A percentile compares a stretch with the other conserved stretches of the same genome.
These are phyloP conservation scores for Fusarium brevicatenulatum DNA, from an alignment of 2,329 filamentous ascomycete genomes.

Conservation along the genomic window DNA sequence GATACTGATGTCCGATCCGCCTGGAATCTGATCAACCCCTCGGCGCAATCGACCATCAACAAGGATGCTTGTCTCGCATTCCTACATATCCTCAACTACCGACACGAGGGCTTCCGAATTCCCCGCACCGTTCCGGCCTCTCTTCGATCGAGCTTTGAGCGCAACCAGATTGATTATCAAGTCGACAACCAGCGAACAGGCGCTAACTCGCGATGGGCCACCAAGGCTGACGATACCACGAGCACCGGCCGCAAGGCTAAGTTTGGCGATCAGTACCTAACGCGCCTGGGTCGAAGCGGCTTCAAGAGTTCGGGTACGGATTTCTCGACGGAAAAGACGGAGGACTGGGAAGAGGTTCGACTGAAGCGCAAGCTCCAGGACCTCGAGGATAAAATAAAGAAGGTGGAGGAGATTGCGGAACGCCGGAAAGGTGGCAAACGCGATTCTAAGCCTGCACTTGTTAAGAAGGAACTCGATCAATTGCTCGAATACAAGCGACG, in stretches of 20 bases:
- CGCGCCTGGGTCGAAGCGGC: slow-evolving; percentile 83
- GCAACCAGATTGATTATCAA: slow-evolving; percentile 96
- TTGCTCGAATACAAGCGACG: slow-evolving; percentile 93
- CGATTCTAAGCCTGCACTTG: slow-evolving; percentile 85
- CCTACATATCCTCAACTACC: slow-evolving; percentile 94
- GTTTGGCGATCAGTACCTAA: slow-evolving; percentile 97
- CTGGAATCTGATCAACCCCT: slow-evolving; percentile 98
- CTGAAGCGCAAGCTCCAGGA: slow-evolving; percentile 92
- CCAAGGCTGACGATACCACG: slow-evolving; percentile 81
- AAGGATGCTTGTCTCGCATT: slow-evolving; percentile 96
- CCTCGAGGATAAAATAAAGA: slow-evolving; percentile 86
- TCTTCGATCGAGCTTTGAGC: slow-evolving; percentile 91
- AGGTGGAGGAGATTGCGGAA: slow-evolving; percentile 79
- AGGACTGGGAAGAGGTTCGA: slow-evolving; percentile 97
- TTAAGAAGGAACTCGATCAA: slow-evolving; percentile 94
- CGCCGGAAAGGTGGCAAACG: slow-evolving; percentile 71
- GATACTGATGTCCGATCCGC: slow-evolving; percentile 87
- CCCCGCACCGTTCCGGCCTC: slow-evolving; percentile 90
- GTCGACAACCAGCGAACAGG: slow-evolving; percentile 76
- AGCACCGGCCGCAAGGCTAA: slow-evolving; percentile 91
- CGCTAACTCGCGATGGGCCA: slow-evolving; percentile 80
- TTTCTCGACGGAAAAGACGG: slow-evolving; percentile 84
- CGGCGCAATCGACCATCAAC: slow-evolving; percentile 81
- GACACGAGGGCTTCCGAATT: slow-evolving; percentile 94
- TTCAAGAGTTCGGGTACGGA: slow-evolving; percentile 90